A percentile compares a stretch with the other conserved stretches of the same genome.
These are phyloP conservation scores for Candida incommunis DNA, from an alignment of 805 yeast species.

Conservation along the genomic window DNA sequence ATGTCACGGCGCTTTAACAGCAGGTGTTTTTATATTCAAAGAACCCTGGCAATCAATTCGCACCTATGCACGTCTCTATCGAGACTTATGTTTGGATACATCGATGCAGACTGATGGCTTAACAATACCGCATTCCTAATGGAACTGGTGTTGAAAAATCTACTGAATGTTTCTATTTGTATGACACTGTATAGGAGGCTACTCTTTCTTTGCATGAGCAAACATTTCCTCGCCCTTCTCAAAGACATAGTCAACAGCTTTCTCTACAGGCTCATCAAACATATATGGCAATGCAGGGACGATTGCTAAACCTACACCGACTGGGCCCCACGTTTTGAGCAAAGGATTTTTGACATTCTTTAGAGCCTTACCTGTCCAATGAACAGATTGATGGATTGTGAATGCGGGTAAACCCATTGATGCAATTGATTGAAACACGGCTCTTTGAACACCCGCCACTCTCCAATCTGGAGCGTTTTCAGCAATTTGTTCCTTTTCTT, in stretches of 20 bases:
- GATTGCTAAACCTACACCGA: conserved; percentile 58
- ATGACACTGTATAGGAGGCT: too few relatives aligned
- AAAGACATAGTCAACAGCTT: conserved; percentile 47
- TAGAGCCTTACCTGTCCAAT: conserved; percentile 50
- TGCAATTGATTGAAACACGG: conserved; percentile 69
- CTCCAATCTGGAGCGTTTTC: conserved; percentile 51
- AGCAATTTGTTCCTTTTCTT: conserved; percentile 19
- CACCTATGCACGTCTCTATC: too few relatives aligned
- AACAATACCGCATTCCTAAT: too few relatives aligned
- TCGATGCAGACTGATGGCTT: too few relatives aligned
- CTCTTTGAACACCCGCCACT: conserved; percentile 49
- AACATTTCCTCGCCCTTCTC: conserved; percentile 14
- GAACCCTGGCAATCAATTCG: too few relatives aligned
- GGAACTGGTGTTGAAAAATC: too few relatives aligned
- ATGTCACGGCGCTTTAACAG: too few relatives aligned
- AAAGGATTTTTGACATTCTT: conserved; percentile 36
- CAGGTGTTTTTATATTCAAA: too few relatives aligned
- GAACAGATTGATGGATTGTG: conserved; percentile 62
- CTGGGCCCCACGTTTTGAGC: conserved; percentile 59
- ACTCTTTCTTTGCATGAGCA: not conserved
- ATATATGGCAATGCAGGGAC: conserved; percentile 68
- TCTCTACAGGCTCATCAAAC: conserved; percentile 75
- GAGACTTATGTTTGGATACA: too few relatives aligned
- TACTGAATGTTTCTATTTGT: too few relatives aligned
- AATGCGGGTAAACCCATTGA: conserved; percentile 81